Evolutionary conservation across 495 filamentous ascomycete species (phyloP).

Genomic region (Opeltia flavorubescens): DNA sequence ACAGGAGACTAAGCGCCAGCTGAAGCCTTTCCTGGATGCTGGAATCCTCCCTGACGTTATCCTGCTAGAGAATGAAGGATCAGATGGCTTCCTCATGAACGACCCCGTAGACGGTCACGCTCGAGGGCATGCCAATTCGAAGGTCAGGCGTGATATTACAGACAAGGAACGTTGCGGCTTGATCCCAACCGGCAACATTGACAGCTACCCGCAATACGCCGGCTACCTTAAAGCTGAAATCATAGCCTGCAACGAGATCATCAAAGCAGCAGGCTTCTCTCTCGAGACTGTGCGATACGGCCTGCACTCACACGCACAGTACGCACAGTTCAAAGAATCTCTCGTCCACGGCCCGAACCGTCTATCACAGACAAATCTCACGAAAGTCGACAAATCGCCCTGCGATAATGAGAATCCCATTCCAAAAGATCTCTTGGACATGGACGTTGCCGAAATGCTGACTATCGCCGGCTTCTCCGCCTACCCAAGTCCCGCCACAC

Average conservation of each 20-base stretch:
- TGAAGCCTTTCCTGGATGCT: slow-evolving; percentile 12
- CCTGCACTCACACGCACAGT: slow-evolving; percentile 13
- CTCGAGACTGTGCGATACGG: slow-evolving; percentile 9
- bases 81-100: slow-evolving; percentile 8
- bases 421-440: slow-evolving; percentile 4
- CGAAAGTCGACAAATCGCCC: not conserved
- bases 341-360: slow-evolving; percentile 10
- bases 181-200: slow-evolving; percentile 13
- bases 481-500: slow-evolving; percentile 13
- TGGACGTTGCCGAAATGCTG: slow-evolving; percentile 7
- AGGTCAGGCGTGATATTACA: not conserved
- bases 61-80: slow-evolving; percentile 14
- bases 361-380: slow-evolving; percentile 5
- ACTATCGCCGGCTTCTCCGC: slow-evolving; percentile 14
- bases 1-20: slow-evolving; percentile 10
- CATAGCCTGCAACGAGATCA: slow-evolving; percentile 12
- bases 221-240: slow-evolving; percentile 14
- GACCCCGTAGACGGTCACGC: slow-evolving; percentile 11
- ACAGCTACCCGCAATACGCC: slow-evolving; percentile 9
- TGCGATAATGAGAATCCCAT: slow-evolving; percentile 5
- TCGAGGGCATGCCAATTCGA: slow-evolving; percentile 5
- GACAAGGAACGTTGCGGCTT: slow-evolving; percentile 10
- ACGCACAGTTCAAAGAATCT: slow-evolving; percentile 14
- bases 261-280: slow-evolving; percentile 9
- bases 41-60: slow-evolving; percentile 11